Base-by-base conservation (phyloP, 129 eudicot species). In the Sambucus nigra region DNA sequence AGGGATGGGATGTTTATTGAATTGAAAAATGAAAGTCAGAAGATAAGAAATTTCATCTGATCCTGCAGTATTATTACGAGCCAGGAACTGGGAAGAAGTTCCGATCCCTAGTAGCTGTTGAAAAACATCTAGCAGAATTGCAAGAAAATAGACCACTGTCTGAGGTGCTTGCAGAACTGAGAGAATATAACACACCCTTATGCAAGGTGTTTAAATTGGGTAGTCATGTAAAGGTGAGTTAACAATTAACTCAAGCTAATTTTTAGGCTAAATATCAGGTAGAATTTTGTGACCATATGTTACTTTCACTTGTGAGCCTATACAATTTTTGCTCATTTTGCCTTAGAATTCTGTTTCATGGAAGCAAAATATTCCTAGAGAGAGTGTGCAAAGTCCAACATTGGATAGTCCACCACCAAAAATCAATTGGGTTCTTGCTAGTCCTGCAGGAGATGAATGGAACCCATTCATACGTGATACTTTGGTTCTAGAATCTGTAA, bases 401-500 rank as follows among this genome's bases (percentile, higher is more conserved):
- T 60, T 63, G 67, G 54, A 59, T 42, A 10, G 33, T 24, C 88
- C 84, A 46, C 95, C 97, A 10, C 51, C 49, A 16, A 84, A 78
- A 69, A 60, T 89, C 55, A 81, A 73, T 38, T 89, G 97, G 97
- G 95, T 84, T 20, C 73, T 78, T 60, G 80, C 71, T 60, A 76
- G 78, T 73, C 55, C 69, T 14, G 71, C 69, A 40, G 91, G 80
- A 4, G 75, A 78, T 59, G 35, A 64, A 12, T 89, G 97, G 97
- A 84, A 76, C 57, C 88, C 97, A 51, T 79, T 75, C 57, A 57
- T 73, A 23, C 74, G 69, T 13, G 79, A 75, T 33, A 61, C 70
- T 3, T 44, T 74, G 59, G 73, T 84, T 53, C 85, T 78, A 0
- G 88, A 81, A 32, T 63, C 94, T 35, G 81, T 84, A 19, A 84